Percentiles rank a stretch among this genome's conserved stretches.
Conservation (phyloP, 1,284 basidiomycete species). For the Puccinia triticina region DNA sequence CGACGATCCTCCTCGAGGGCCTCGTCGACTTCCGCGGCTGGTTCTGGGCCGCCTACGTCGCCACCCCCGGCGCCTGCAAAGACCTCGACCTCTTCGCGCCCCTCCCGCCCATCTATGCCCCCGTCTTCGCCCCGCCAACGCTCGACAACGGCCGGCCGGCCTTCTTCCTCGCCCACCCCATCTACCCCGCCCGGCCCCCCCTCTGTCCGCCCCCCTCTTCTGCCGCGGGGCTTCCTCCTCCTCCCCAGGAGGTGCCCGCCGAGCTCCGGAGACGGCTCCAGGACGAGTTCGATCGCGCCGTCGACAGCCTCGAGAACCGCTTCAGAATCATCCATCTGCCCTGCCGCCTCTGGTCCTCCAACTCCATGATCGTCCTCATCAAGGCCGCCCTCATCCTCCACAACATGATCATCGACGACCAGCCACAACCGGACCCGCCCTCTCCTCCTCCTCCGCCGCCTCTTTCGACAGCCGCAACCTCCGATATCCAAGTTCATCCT, state of each 20-base stretch:
- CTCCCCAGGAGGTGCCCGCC: too few relatives aligned
- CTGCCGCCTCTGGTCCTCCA: slow-evolving; percentile 37
- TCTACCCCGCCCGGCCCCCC: slow-evolving; percentile 8
- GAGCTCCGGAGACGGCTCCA: too few relatives aligned
- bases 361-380: slow-evolving; percentile 21
- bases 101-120: slow-evolving; percentile 8
- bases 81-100: slow-evolving; percentile 5
- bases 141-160: not conserved
- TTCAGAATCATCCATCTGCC: slow-evolving; percentile 14
- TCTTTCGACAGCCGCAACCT: too few relatives aligned
- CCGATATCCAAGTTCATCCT: slow-evolving; percentile 14
- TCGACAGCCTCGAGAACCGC: not conserved
- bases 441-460: not conserved
- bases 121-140: not conserved
- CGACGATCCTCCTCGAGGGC: slow-evolving; percentile 28
- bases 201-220: too few relatives aligned
- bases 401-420: slow-evolving; percentile 35
- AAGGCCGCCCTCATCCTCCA: slow-evolving; percentile 24
- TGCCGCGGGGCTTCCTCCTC: too few relatives aligned
- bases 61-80: slow-evolving; percentile 18
- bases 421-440: not conserved
- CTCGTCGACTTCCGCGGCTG: slow-evolving; percentile 8
- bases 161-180: not conserved
- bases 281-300: not conserved
- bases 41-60: slow-evolving; percentile 23